These are phyloP conservation scores for Whalleya microplaca DNA, from an alignment of 2,329 filamentous ascomycete genomes.

Conservation along the genomic window DNA sequence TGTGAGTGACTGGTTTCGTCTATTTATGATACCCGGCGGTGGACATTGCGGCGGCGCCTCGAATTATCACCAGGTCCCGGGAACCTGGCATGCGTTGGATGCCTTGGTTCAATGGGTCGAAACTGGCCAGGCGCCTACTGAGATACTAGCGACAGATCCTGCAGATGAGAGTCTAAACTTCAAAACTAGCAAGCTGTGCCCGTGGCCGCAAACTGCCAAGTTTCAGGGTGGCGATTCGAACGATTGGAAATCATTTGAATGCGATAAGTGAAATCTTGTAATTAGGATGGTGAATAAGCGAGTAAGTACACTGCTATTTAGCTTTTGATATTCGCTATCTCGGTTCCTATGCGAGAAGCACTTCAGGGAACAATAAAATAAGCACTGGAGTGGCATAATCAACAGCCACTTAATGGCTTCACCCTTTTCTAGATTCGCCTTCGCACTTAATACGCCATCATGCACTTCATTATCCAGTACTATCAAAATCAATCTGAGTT, in stretches of 20 bases:
- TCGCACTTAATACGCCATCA: too few species aligned
- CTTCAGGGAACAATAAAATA: too few species aligned
- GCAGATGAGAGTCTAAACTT: slow-evolving; percentile 32
- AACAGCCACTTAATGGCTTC: too few species aligned
- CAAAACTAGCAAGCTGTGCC: slow-evolving; percentile 35
- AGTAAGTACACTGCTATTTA: too few species aligned
- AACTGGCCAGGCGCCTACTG: slow-evolving; percentile 28
- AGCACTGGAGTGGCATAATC: too few species aligned
- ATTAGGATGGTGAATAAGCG: too few species aligned
- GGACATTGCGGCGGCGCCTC: slow-evolving; percentile 43
- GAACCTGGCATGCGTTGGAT: slow-evolving; percentile 39
- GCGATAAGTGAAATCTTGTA: slow-evolving; percentile 1
- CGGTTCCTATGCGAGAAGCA: too few species aligned
- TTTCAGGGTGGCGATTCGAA: slow-evolving; percentile 18
- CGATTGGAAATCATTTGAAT: slow-evolving; percentile 21
- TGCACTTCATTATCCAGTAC: too few species aligned
- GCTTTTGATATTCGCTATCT: too few species aligned
- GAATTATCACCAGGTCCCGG: slow-evolving; percentile 38
- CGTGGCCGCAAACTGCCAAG: slow-evolving; percentile 24
- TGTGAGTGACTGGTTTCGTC: slow-evolving; percentile 37
- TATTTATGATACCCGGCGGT: slow-evolving; percentile 45
- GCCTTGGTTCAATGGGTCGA: slow-evolving; percentile 42
- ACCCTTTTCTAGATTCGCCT: too few species aligned
- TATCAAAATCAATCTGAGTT: too few species aligned
- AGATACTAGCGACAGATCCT: slow-evolving; percentile 36